Evolutionary conservation across 345 rosid genomes (phyloP), one percentile per base, ranked within the genome.

Genomic region (Dovyalis caffra): DNA sequence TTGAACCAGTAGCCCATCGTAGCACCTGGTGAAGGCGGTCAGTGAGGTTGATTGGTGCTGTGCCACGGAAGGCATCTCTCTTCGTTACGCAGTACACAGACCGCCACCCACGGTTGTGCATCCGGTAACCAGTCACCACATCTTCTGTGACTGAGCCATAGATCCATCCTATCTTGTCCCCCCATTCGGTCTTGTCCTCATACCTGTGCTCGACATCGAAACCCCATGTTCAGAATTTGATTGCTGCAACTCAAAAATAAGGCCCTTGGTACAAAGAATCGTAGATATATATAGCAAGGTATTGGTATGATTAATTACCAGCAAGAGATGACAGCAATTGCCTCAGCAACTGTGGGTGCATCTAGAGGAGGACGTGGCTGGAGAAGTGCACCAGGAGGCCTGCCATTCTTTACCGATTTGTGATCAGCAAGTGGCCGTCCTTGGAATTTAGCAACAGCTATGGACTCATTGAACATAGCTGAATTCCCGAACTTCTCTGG

Each of bases 21-120:
- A 94, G 90, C 31, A 94, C 97, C 72, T 94, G 97, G 65, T 94
- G 98, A 72, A 94, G 96, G 74, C 96, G 89, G 69, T 92, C 97
- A 1, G 98, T 94, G 56, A 92, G 89, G 71, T 94, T 94, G 76
- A 94, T 94, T 0, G 98, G 98, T 23, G 98, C 98, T 0, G 97
- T 82, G 43, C 98, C 98, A 0, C 93, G 92, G 71, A 94, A 94
- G 3, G 98, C 97, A 6, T 92, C 98, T 3, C 98, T 86, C 68
- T 92, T 94, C 4, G 98, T 94, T 47, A 94, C 79, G 70, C 98
- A 94, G 77, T 94, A 94, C 21, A 94, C 79, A 0, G 98, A 94
- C 32, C 98, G 71, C 98, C 98, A 94, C 16, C 98, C 98, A 3
- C 98, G 92, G 87, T 94, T 94, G 82, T 94, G 98, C 97, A 94